These are phyloP conservation scores for Hypericum perforatum DNA, from an alignment of 345 rosid species.

Conservation along the genomic window DNA sequence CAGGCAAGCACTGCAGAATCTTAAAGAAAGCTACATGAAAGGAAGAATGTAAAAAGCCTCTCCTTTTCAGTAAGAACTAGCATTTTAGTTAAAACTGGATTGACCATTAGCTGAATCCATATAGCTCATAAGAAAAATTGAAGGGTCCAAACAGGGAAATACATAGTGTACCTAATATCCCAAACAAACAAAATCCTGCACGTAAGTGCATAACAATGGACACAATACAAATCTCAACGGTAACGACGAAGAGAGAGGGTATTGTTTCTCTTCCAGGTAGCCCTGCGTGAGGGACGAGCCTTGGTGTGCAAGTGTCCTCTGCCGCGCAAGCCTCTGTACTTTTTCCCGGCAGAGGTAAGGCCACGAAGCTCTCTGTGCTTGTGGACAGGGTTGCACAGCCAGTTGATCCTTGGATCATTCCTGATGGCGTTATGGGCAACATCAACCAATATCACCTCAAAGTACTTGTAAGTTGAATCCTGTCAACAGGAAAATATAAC, in stretches of 20 bases:
- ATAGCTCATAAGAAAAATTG: too few relatives aligned
- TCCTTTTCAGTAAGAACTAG: too few relatives aligned
- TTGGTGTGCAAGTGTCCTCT: conserved; percentile 22
- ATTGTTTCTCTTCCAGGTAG: conserved; percentile 27
- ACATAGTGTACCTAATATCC: not conserved
- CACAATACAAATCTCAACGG: conserved; percentile 11
- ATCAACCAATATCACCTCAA: conserved; percentile 24
- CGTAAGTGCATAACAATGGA: not conserved
- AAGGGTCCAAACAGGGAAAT: not conserved
- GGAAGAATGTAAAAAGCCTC: conserved; percentile 36
- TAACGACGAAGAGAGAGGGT: conserved; percentile 22
- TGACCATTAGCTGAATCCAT: too few relatives aligned
- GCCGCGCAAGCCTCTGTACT: conserved; percentile 25
- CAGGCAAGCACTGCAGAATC: conserved; percentile 58
- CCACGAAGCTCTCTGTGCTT: conserved; percentile 29
- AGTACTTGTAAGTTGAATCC: conserved; percentile 29
- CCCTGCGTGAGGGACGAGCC: conserved; percentile 21
- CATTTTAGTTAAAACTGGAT: too few relatives aligned
- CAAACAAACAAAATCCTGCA: not conserved
- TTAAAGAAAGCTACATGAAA: conserved; percentile 40
- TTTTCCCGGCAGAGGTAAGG: conserved; percentile 25
- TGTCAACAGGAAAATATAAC: not conserved
- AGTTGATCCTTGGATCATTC: conserved; percentile 27
- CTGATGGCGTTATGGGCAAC: conserved; percentile 25
- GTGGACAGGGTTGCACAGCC: conserved; percentile 26